Evolutionary conservation across 192 early-diverging fungal species (phyloP).

Genomic region (Umbelopsis sp.): DNA sequence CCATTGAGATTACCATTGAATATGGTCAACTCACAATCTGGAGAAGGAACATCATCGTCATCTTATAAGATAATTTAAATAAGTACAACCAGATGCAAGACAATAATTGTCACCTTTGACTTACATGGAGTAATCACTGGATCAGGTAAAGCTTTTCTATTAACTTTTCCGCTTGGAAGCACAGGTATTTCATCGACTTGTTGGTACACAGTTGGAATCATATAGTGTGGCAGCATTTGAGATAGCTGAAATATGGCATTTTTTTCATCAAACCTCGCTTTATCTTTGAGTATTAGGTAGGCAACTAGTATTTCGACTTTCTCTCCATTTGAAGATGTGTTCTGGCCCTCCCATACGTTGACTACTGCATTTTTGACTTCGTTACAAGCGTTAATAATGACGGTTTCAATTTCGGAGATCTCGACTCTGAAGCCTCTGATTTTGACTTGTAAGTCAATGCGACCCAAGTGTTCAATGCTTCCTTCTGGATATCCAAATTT

Average conservation of each 20-base stretch:
- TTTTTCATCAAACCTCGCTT: background rate
- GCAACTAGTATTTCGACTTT: background rate
- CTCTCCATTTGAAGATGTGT: conserved; percentile 41
- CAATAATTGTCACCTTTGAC: background rate
- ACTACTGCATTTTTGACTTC: conserved; percentile 35
- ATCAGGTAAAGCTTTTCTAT: conserved; percentile 37
- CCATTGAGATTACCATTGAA: background rate
- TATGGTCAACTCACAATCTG: background rate
- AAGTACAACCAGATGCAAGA: background rate
- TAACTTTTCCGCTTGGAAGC: conserved; percentile 35
- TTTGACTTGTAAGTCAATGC: conserved; percentile 45
- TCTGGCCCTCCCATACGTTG: conserved; percentile 41
- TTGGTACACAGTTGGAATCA: conserved; percentile 54
- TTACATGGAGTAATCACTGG: conserved; percentile 18
- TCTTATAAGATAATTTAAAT: background rate
- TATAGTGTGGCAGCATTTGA: conserved; percentile 65
- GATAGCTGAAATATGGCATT: conserved; percentile 37
- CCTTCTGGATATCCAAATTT: conserved; percentile 23
- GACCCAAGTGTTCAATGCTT: conserved; percentile 34
- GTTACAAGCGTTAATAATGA: conserved; percentile 24
- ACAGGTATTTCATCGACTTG: conserved; percentile 30
- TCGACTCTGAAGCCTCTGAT: conserved; percentile 45
- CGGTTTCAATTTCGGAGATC: conserved; percentile 35
- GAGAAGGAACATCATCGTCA: background rate
- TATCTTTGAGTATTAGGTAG: background rate